Conservation (phyloP, 352 stramenopile species). For the Phytophthora idaei region DNA sequence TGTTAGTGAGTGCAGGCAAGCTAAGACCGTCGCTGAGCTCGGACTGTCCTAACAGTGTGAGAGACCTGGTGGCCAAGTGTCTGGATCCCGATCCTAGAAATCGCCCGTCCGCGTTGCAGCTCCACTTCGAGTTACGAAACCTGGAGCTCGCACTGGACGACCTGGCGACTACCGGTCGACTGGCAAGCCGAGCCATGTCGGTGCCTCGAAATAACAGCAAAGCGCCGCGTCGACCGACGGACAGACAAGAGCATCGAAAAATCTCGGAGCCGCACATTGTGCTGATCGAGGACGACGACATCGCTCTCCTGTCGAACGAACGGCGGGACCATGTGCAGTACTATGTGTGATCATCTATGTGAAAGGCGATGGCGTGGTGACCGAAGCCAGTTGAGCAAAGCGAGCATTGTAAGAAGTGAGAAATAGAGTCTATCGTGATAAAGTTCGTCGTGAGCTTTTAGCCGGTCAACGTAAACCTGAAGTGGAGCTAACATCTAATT, state of each 20-base stretch:
- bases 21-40: conserved; percentile 48
- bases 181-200: conserved; percentile 14
- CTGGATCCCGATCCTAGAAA: conserved; percentile 49
- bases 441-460: not conserved
- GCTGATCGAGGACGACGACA: conserved; percentile 31
- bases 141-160: conserved; percentile 32
- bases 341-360: conserved; percentile 19
- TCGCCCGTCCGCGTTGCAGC: conserved; percentile 62
- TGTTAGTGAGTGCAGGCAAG: conserved; percentile 55
- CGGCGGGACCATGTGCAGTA: conserved; percentile 25
- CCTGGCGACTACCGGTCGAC: conserved; percentile 17
- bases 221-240: conserved; percentile 1
- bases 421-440: conserved; percentile 6
- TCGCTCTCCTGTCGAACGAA: conserved; percentile 34
- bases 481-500: not conserved
- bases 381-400: not conserved
- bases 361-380: conserved; percentile 3
- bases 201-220: conserved; percentile 15
- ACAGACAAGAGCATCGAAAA: conserved; percentile 6
- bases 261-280: conserved; percentile 22
- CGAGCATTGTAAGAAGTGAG: conserved; percentile 24
- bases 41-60: conserved; percentile 57
- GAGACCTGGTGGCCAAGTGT: conserved; percentile 51
- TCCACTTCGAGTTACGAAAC: conserved; percentile 71
- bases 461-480: not conserved